Percentiles rank a stretch among this genome's conserved stretches.
Conservation (phyloP, 495 filamentous ascomycete genomes). For the Aspergillus sclerotioniger region DNA sequence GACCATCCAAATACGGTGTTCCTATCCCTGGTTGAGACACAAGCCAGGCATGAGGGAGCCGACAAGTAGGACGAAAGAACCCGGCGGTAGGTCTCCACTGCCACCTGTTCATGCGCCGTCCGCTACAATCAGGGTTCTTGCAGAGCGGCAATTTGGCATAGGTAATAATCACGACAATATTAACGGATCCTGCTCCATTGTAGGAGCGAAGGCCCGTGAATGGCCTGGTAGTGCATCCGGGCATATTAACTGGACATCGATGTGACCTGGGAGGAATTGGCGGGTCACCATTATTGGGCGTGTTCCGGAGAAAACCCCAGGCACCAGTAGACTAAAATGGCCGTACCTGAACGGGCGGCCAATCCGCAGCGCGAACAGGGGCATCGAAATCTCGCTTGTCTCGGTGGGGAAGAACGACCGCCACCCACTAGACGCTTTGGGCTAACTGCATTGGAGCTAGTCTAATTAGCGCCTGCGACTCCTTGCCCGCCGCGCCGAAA, state of each 20-base stretch:
- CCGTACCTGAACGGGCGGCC: conserved; percentile 26
- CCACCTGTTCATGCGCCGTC: neutral
- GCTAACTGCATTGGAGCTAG: conserved; percentile 12
- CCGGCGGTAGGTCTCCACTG: neutral
- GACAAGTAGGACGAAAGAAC: neutral
- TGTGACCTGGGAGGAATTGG: neutral
- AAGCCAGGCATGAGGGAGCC: neutral
- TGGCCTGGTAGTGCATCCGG: neutral
- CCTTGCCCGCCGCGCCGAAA: conserved; percentile 4
- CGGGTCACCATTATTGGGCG: conserved; percentile 9
- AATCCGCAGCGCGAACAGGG: conserved; percentile 26
- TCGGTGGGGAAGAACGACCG: conserved; percentile 20
- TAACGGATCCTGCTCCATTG: neutral
- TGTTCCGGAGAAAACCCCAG: conserved; percentile 21
- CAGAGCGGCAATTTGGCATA: neutral
- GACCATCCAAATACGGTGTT: conserved; percentile 2
- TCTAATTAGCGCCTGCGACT: conserved; percentile 18
- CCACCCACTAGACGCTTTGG: conserved; percentile 16
- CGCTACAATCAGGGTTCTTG: neutral
- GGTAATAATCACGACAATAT: neutral
- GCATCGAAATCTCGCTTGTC: conserved; percentile 31
- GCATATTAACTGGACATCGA: neutral
- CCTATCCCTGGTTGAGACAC: conserved; percentile 4
- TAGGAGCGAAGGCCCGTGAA: neutral
- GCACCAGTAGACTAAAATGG: conserved; percentile 22